Conservation (phyloP, 805 yeast species). For the Kuraishia ogatae region DNA sequence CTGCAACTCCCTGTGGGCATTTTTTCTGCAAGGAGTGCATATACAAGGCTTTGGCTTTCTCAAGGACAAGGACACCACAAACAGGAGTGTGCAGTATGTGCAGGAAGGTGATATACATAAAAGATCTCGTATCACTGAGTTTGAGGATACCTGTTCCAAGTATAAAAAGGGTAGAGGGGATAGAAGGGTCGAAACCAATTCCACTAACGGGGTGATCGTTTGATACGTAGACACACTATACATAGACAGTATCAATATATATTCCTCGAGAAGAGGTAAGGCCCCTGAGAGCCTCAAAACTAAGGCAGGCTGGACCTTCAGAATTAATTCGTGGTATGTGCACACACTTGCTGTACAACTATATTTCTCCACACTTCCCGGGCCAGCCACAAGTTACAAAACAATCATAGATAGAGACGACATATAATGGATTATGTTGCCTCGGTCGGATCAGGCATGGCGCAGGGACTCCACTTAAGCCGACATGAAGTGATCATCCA, state of each 20-base stretch:
- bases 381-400: too few species aligned
- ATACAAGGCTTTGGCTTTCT: slow-evolving; percentile 39
- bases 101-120: slow-evolving; percentile 19
- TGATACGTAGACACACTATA: background rate
- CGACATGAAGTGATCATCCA: too few species aligned
- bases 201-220: background rate
- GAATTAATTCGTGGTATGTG: too few species aligned
- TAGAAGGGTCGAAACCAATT: background rate
- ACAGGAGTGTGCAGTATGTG: slow-evolving; percentile 25
- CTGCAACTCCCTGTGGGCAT: slow-evolving; percentile 50
- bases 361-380: too few species aligned
- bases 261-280: too few species aligned
- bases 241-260: background rate
- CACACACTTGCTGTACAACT: too few species aligned
- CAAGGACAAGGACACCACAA: slow-evolving; percentile 18
- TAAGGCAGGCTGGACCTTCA: too few species aligned
- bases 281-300: too few species aligned
- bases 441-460: too few species aligned
- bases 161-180: background rate
- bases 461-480: too few species aligned
- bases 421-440: too few species aligned
- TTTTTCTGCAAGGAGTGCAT: slow-evolving; percentile 45
- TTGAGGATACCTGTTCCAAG: background rate
- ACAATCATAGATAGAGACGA: too few species aligned
- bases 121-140: slow-evolving; percentile 11